These are phyloP conservation scores for Prototheca wickerhamii DNA, from an alignment of 163 green algal genomes.

Conservation along the genomic window DNA sequence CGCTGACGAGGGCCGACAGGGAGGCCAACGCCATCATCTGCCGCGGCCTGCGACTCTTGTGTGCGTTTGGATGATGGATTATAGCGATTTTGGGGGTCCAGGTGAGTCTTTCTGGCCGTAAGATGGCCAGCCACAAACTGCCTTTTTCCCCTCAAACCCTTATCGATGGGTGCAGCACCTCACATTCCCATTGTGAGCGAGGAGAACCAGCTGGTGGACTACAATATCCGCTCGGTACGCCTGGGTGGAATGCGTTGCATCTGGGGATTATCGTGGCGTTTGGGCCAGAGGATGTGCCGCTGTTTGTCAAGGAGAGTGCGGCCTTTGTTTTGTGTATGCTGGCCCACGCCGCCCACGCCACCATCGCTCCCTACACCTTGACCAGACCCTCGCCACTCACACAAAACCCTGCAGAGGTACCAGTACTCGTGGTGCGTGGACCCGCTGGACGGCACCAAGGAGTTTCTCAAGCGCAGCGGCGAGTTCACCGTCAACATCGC, in stretches of 20 bases:
- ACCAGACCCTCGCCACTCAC: neutral
- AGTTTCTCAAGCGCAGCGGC: conserved; percentile 39
- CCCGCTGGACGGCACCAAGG: conserved; percentile 81
- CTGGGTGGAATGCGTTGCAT: neutral
- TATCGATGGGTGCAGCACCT: conserved; percentile 27
- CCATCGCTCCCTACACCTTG: no score
- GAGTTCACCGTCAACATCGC: conserved; percentile 45
- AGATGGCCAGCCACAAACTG: no score
- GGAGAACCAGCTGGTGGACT: conserved; percentile 50
- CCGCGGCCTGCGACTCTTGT: conserved; percentile 31
- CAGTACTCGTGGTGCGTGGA: conserved; percentile 81
- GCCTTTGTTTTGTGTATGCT: no score
- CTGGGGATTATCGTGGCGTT: neutral
- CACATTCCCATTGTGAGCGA: conserved; percentile 75
- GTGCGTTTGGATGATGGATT: neutral
- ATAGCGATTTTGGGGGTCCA: no score
- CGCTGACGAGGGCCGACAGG: conserved; percentile 66
- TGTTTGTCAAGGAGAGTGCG: no score
- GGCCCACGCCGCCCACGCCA: no score
- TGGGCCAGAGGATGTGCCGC: no score
- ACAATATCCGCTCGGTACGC: conserved; percentile 20
- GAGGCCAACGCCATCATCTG: conserved; percentile 75
- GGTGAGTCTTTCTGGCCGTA: no score
- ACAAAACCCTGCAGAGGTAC: conserved; percentile 30
- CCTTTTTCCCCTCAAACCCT: neutral